Conservation (phyloP, 192 early-diverging fungal species). For the Mortierella alpina region DNA sequence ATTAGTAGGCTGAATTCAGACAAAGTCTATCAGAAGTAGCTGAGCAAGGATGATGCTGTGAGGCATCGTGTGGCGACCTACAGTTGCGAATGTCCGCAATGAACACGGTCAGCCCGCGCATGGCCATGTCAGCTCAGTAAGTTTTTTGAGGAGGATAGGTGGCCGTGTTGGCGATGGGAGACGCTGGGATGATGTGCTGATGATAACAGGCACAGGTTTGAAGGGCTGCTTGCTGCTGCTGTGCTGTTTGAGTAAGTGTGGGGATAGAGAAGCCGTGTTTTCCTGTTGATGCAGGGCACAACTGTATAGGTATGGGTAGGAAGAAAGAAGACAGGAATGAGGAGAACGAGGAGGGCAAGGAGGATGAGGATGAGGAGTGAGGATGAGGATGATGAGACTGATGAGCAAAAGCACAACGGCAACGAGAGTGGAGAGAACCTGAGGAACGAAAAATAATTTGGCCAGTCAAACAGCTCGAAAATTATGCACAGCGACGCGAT, state of each 20-base stretch:
- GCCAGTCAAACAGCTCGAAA: too few species aligned
- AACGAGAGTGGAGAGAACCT: too few species aligned
- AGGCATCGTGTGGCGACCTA: slow-evolving; percentile 57
- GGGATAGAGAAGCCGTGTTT: too few species aligned
- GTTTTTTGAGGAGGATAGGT: not conserved
- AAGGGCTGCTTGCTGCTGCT: too few species aligned
- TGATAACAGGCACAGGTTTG: too few species aligned
- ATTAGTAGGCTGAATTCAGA: slow-evolving; percentile 5
- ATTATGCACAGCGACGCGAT: too few species aligned
- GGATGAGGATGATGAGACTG: slow-evolving; percentile 6
- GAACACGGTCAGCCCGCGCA: slow-evolving; percentile 95
- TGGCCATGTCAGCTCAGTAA: slow-evolving; percentile 48
- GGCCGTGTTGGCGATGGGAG: not conserved
- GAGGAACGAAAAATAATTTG: too few species aligned
- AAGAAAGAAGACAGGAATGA: slow-evolving; percentile 5
- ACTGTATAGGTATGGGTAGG: not conserved
- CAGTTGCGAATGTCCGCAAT: slow-evolving; percentile 99
- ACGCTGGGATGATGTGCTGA: not conserved
- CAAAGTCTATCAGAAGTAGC: not conserved
- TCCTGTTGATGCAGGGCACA: not conserved
- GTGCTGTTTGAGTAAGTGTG: not conserved
- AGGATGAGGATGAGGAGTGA: not conserved
- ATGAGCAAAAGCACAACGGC: too few species aligned
- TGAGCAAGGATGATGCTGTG: not conserved
- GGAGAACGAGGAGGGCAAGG: not conserved